Conservation (phyloP, 2,329 filamentous ascomycete species). For the Lachnellula willkommii region DNA sequence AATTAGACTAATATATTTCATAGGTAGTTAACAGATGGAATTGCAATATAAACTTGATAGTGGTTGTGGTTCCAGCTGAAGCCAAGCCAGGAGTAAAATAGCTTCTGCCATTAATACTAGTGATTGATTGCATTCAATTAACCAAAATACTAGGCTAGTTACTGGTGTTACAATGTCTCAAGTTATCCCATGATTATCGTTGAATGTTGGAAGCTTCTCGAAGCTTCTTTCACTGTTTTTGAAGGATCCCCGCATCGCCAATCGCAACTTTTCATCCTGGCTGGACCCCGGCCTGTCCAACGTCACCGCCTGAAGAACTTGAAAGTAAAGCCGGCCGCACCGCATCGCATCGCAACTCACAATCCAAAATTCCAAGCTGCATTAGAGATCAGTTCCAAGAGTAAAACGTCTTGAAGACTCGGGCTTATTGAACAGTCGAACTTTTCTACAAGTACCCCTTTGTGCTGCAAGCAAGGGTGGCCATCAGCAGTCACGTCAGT, state of each 20-base stretch:
- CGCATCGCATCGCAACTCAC: background rate
- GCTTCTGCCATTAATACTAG: too few relatives aligned
- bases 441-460: too few relatives aligned
- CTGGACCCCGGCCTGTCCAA: background rate
- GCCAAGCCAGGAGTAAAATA: too few relatives aligned
- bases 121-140: too few relatives aligned
- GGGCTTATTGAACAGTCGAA: conserved; percentile 12
- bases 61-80: too few relatives aligned
- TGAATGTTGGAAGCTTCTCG: conserved; percentile 1
- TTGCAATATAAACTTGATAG: too few relatives aligned
- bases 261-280: background rate
- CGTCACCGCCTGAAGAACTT: conserved; percentile 4
- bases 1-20: too few relatives aligned
- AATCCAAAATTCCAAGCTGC: background rate
- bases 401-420: background rate
- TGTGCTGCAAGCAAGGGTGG: too few relatives aligned
- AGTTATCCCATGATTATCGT: background rate
- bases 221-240: background rate
- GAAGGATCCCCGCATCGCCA: background rate
- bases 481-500: background rate
- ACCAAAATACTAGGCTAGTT: too few relatives aligned
- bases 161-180: too few relatives aligned
- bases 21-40: too few relatives aligned
- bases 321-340: background rate
- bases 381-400: conserved; percentile 6